Conservation (phyloP, 2,329 filamentous ascomycete genomes). For the Neofusicoccum cordaticola region DNA sequence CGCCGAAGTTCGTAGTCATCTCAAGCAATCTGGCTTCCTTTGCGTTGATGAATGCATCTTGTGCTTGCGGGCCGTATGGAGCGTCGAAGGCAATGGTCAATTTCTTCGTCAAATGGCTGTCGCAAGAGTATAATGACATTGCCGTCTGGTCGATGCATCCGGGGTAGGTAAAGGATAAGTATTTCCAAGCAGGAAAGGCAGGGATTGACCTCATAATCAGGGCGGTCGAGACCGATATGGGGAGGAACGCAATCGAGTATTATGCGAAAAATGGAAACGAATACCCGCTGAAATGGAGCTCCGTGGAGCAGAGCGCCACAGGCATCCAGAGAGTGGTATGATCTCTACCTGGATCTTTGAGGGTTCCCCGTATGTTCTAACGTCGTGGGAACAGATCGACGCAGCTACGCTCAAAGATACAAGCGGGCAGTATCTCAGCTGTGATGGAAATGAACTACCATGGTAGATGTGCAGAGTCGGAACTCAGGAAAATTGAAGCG, state of each 20-base stretch:
- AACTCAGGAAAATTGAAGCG: background rate
- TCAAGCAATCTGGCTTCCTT: constrained; percentile 20
- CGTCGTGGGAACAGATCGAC: background rate
- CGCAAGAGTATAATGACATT: constrained; percentile 21
- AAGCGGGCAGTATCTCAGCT: background rate
- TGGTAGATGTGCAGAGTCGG: background rate
- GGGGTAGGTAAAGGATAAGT: constrained; percentile 18
- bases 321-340: background rate
- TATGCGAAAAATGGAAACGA: background rate
- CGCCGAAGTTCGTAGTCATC: constrained; percentile 21
- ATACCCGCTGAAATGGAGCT: background rate
- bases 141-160: constrained; percentile 22
- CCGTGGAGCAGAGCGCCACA: background rate
- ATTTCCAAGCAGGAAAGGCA: background rate
- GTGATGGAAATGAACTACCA: background rate
- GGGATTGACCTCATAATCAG: background rate
- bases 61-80: constrained; percentile 19
- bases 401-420: background rate
- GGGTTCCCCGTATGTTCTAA: background rate
- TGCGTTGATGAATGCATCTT: constrained; percentile 17
- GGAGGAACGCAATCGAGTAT: background rate
- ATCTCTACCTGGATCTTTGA: background rate
- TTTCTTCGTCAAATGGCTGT: constrained; percentile 23
- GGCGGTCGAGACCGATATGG: background rate
- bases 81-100: constrained; percentile 24